These are phyloP conservation scores for Avicennia marina DNA, from an alignment of 257 asterid species.

Conservation along the genomic window DNA sequence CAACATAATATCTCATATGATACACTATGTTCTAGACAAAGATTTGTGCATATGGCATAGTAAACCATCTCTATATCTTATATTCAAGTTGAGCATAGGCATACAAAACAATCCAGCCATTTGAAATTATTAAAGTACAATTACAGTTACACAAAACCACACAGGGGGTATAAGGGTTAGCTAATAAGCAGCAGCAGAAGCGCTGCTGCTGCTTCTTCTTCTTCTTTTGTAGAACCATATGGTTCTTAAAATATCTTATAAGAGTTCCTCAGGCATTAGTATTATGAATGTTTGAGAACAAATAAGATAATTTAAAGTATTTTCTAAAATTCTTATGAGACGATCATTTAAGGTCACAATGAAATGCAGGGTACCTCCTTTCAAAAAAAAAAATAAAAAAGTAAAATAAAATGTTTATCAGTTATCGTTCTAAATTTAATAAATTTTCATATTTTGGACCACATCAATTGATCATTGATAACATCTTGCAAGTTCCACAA, in stretches of 20 bases:
- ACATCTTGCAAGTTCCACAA: too few species aligned
- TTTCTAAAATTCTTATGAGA: background rate
- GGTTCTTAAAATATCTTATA: too few species aligned
- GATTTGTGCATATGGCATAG: background rate
- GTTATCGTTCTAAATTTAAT: too few species aligned
- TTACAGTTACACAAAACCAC: constrained; percentile 1
- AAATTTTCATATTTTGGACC: too few species aligned
- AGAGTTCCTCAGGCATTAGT: too few species aligned
- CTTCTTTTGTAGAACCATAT: too few species aligned
- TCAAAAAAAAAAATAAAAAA: too few species aligned
- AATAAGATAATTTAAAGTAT: too few species aligned
- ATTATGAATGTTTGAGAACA: background rate
- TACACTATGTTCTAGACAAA: background rate
- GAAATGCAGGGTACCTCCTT: background rate
- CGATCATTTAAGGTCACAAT: background rate
- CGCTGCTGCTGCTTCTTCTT: too few species aligned
- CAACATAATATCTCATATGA: background rate
- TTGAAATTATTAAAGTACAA: background rate
- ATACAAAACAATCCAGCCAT: background rate
- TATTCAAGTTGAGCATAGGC: background rate
- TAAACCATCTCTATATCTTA: background rate
- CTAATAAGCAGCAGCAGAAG: too few species aligned
- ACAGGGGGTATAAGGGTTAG: background rate
- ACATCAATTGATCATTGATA: too few species aligned
- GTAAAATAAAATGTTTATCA: background rate